Evolutionary conservation across 2,329 filamentous ascomycete genomes (phyloP).

Genomic region (Colletotrichum tofieldiae): DNA sequence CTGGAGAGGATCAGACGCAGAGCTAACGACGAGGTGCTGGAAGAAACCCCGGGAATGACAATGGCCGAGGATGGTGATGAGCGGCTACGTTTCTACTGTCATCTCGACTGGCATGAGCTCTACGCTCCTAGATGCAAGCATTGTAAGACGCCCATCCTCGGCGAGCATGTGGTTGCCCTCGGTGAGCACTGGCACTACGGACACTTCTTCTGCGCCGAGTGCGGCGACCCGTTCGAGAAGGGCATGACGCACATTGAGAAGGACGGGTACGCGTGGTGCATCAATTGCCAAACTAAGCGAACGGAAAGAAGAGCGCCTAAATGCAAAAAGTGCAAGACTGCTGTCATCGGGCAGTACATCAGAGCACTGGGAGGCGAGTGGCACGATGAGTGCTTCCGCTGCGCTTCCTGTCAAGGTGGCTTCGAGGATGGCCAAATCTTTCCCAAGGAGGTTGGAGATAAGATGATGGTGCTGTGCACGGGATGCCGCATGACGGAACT

Average conservation of each 20-base stretch:
- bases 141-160: conserved; percentile 96
- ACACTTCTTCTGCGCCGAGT: conserved; percentile 99
- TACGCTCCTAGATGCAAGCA: conserved; percentile 95
- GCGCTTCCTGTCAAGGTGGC: conserved; percentile 72
- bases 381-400: conserved; percentile 94
- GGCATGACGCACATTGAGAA: conserved; percentile 87
- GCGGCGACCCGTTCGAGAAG: conserved; percentile 91
- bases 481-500: conserved; percentile 72
- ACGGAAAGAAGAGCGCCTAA: conserved; percentile 91
- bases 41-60: conserved; percentile 75
- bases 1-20: conserved; percentile 80
- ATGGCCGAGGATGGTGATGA: conserved; percentile 81
- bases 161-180: conserved; percentile 93
- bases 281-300: conserved; percentile 91
- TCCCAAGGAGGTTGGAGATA: conserved; percentile 61
- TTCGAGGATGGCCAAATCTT: conserved; percentile 79
- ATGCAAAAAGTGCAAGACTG: conserved; percentile 86
- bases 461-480: conserved; percentile 70
- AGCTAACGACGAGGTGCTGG: conserved; percentile 69
- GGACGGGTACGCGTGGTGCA: conserved; percentile 97
- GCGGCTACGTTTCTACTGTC: conserved; percentile 90
- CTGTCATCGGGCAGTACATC: conserved; percentile 92
- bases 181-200: conserved; percentile 97
- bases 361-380: conserved; percentile 92
- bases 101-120: conserved; percentile 97